Evolutionary conservation across 805 yeast genomes (phyloP), one percentile per base, ranked within the genome.

Genomic region (Zygosaccharomyces pseudorouxii): DNA sequence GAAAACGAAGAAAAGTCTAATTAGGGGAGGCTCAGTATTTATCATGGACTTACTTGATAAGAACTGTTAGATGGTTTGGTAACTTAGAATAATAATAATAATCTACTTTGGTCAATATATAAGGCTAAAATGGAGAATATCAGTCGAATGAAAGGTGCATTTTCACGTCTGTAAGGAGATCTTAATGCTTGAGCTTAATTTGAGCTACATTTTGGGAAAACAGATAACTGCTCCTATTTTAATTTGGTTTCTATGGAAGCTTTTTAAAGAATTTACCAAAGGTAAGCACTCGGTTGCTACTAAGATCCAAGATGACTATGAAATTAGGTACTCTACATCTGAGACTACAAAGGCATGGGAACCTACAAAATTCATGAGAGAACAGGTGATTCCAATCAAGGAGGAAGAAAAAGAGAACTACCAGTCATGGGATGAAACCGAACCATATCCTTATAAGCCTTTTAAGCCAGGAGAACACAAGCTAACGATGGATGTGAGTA

Each of bases 401-500:
- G 37, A 16, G 14, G 55, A 53, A 14, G 50, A 47, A 22, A 43
- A 40, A 30, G 40, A 48, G 5, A 45, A 36, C 19, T 49, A 47
- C 25, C 47, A 25, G 29, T 36, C 48, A 7, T 81, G 83, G 80
- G 49, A 63, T 11, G 52, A 54, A 4, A 62, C 65, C 5, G 63
- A 69, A 41, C 84, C 84, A 0, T 58, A 64, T 40, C 69, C 69
- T 18, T 78, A 73, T 54, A 67, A 80, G 41, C 89, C 88, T 1
- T 84, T 81, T 69, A 81, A 79, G 59, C 72, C 77, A 41, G 83
- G 79, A 10, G 76, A 70, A 41, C 81, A 82, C 55, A 76, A 74
- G 52, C 65, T 84, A 65, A 82, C 84, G 2, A 77, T 85, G 84
- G 85, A 83, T 1, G 72, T 83, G 44, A 70, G 73, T 51, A 70